Percentiles rank a stretch among this genome's conserved stretches.
These are phyloP conservation scores for Aspergillus thermomutatus DNA, from an alignment of 2,329 filamentous ascomycete genomes.

Conservation along the genomic window DNA sequence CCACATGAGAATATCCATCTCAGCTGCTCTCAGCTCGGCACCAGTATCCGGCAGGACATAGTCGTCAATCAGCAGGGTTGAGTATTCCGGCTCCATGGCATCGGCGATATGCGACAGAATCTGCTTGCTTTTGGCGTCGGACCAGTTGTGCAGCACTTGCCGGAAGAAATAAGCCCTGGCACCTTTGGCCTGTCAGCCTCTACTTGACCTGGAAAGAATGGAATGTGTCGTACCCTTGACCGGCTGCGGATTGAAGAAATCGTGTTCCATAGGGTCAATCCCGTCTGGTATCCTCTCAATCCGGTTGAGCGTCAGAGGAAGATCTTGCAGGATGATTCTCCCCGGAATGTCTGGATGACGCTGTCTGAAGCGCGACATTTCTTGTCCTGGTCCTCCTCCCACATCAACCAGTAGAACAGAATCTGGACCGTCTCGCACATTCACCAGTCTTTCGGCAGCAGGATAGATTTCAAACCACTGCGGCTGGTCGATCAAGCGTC, in stretches of 20 bases:
- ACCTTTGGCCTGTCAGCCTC: slow-evolving; percentile 8
- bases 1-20: slow-evolving; percentile 45
- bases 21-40: slow-evolving; percentile 22
- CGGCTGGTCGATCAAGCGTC: slow-evolving; percentile 9
- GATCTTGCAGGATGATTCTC: slow-evolving; percentile 48
- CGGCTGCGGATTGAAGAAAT: slow-evolving; percentile 47
- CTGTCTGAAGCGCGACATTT: slow-evolving; percentile 33
- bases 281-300: slow-evolving; percentile 7
- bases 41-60: slow-evolving; percentile 35
- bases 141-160: slow-evolving; percentile 32
- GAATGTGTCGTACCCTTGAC: slow-evolving; percentile 33
- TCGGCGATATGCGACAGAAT: slow-evolving; percentile 24
- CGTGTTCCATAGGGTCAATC: slow-evolving; percentile 36
- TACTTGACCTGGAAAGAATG: not conserved
- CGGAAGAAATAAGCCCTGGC: slow-evolving; percentile 34
- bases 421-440: not conserved
- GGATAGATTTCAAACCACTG: slow-evolving; percentile 20
- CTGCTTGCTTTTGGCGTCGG: slow-evolving; percentile 22
- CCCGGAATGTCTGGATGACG: slow-evolving; percentile 38
- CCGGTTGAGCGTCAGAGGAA: slow-evolving; percentile 33
- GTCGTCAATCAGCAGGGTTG: slow-evolving; percentile 43
- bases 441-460: slow-evolving; percentile 3
- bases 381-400: slow-evolving; percentile 40
- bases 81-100: slow-evolving; percentile 37
- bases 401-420: slow-evolving; percentile 38